Evolutionary conservation across 179 eudicot species (phyloP).

Genomic region (Silene vulgaris): DNA sequence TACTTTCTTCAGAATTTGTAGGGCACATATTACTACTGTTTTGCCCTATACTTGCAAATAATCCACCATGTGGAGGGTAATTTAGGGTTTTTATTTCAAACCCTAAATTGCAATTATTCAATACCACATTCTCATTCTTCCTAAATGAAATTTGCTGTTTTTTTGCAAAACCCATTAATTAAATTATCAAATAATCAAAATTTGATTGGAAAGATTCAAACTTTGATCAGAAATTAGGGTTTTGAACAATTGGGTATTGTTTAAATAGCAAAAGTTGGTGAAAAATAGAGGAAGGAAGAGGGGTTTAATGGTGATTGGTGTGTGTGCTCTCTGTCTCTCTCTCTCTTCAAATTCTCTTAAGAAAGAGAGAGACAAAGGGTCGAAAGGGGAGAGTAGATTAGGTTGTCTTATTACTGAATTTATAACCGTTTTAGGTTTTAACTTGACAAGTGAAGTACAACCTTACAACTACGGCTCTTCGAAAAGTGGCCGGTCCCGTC

Average conservation of each 20-base stretch:
- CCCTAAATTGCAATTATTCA: conserved; percentile 51
- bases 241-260: neutral
- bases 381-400: no score
- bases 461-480: no score
- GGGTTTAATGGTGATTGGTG: no score
- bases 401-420: no score
- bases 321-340: no score
- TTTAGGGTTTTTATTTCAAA: conserved; percentile 23
- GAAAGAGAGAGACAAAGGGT: no score
- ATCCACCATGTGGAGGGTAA: conserved; percentile 36
- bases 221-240: neutral
- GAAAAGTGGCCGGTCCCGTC: no score
- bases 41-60: conserved; percentile 78
- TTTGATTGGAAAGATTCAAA: conserved; percentile 1
- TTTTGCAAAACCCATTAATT: conserved; percentile 43
- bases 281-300: conserved; percentile 4
- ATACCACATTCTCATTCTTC: conserved; percentile 33
- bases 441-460: no score
- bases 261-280: conserved; percentile 28
- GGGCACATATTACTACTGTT: conserved; percentile 40
- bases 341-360: no score
- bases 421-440: no score
- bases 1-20: conserved; percentile 36
- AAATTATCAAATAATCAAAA: conserved; percentile 20
- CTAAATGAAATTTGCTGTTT: conserved; percentile 35